Conservation (phyloP, 441 rosid species). For the Pelargonium myrrhifolium region DNA sequence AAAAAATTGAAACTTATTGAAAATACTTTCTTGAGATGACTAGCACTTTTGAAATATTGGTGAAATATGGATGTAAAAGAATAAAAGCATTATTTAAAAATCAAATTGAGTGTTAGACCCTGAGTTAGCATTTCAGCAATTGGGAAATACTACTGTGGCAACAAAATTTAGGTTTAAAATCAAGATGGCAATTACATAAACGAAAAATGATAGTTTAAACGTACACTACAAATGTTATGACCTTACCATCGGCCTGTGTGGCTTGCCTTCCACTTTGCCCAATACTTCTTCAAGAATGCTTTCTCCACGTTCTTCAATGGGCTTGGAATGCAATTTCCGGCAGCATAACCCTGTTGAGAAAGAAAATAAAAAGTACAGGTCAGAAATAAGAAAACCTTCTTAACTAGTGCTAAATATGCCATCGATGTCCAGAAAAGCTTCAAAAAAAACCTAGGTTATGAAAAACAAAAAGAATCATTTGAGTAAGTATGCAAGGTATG, state of each 20-base stretch:
- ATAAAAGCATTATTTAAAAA: too few relatives aligned
- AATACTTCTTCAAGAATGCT: conserved; percentile 68
- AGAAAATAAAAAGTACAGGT: conserved; percentile 18
- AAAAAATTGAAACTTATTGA: too few relatives aligned
- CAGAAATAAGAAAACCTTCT: conserved; percentile 8
- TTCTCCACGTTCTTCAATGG: conserved; percentile 84
- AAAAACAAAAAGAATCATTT: neutral
- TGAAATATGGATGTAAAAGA: too few relatives aligned
- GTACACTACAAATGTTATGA: conserved; percentile 7
- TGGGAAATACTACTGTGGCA: too few relatives aligned
- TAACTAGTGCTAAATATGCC: neutral
- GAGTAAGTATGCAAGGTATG: conserved; percentile 4
- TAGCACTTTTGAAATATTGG: too few relatives aligned
- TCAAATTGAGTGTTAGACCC: too few relatives aligned
- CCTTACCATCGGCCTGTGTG: conserved; percentile 75
- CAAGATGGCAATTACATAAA: neutral
- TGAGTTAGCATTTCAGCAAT: too few relatives aligned
- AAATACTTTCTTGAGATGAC: too few relatives aligned
- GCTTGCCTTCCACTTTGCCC: conserved; percentile 90
- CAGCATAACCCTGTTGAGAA: conserved; percentile 69
- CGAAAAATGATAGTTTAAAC: conserved; percentile 13
- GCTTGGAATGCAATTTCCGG: conserved; percentile 84
- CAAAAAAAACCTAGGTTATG: neutral
- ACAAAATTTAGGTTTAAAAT: neutral
- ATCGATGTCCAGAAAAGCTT: neutral